phyloP scores from a whole-genome alignment of 306 rosid genomes.

The Prunus armeniaca region DNA sequence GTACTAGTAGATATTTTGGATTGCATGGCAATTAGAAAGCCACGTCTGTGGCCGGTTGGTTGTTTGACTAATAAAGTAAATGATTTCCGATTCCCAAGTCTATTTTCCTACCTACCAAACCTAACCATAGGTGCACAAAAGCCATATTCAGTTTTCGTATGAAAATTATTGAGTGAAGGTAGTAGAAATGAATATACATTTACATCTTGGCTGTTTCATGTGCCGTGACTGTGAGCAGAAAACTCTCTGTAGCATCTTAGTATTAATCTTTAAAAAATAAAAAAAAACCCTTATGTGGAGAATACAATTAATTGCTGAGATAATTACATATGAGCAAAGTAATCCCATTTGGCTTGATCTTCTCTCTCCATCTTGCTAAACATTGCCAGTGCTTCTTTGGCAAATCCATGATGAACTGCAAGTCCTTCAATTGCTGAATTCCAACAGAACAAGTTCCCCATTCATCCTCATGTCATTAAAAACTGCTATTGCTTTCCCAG shows the following conservation, averaged over 20 bases:
- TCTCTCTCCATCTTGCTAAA: constrained; percentile 52
- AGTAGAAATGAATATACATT: no score
- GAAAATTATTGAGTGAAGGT: no score
- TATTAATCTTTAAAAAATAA: neutral
- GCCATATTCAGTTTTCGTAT: no score
- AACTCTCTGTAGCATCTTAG: neutral
- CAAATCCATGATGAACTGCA: constrained; percentile 57
- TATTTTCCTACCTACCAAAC: no score
- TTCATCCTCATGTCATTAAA: constrained; percentile 48
- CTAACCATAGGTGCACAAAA: no score
- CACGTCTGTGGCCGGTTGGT: no score
- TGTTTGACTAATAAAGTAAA: no score
- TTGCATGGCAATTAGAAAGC: no score
- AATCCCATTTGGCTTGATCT: constrained; percentile 65
- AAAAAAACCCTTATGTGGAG: no score
- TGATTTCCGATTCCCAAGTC: no score
- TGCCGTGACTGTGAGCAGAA: neutral
- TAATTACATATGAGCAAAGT: constrained; percentile 41
- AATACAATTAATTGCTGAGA: no score
- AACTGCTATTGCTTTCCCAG: constrained; percentile 43
- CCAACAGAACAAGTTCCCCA: constrained; percentile 78
- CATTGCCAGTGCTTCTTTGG: constrained; percentile 50
- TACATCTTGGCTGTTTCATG: constrained; percentile 16
- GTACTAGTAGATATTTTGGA: no score
- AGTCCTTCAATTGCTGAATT: constrained; percentile 74